These are phyloP conservation scores for Penicillium flavigenum DNA, from an alignment of 495 filamentous ascomycete genomes.

Conservation along the genomic window DNA sequence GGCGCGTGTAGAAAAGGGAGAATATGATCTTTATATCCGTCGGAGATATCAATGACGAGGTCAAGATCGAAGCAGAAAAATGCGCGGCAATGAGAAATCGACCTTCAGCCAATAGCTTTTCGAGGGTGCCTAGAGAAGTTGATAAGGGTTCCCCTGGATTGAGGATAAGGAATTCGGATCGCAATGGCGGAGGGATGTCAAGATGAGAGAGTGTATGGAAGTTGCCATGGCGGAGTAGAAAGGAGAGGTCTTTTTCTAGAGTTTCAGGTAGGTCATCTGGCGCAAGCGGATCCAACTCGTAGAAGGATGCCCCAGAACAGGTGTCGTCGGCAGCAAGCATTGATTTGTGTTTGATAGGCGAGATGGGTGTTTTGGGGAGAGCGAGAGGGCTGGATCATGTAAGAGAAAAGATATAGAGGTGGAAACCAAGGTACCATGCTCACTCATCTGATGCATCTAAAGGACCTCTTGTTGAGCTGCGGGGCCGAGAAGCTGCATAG, in stretches of 20 bases:
- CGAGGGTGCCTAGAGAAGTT: constrained; percentile 46
- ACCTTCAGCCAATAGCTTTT: constrained; percentile 70
- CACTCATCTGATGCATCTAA: constrained; percentile 52
- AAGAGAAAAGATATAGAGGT: constrained; percentile 16
- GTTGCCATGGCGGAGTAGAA: constrained; percentile 72
- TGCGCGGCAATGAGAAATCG: constrained; percentile 61
- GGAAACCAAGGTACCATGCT: constrained; percentile 12
- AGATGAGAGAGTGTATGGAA: constrained; percentile 75
- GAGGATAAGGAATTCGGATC: constrained; percentile 42
- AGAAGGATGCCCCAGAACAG: constrained; percentile 33
- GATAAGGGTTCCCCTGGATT: constrained; percentile 39
- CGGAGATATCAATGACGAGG: constrained; percentile 47
- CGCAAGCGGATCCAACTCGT: constrained; percentile 34
- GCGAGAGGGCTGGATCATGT: constrained; percentile 30
- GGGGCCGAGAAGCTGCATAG: constrained; percentile 45
- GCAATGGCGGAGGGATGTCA: constrained; percentile 64
- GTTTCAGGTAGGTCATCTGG: constrained; percentile 38
- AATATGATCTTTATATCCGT: constrained; percentile 67
- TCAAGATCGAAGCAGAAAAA: constrained; percentile 40
- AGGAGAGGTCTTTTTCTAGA: constrained; percentile 69
- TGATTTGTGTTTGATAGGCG: constrained; percentile 14
- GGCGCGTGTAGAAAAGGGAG: constrained; percentile 73
- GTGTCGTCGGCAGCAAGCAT: constrained; percentile 15
- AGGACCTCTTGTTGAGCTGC: constrained; percentile 54
- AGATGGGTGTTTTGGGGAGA: constrained; percentile 13